Percentiles rank a stretch among this genome's conserved stretches.
Conservation (phyloP, 2,329 filamentous ascomycete species). For the Graphiopsis chlorocephala region DNA sequence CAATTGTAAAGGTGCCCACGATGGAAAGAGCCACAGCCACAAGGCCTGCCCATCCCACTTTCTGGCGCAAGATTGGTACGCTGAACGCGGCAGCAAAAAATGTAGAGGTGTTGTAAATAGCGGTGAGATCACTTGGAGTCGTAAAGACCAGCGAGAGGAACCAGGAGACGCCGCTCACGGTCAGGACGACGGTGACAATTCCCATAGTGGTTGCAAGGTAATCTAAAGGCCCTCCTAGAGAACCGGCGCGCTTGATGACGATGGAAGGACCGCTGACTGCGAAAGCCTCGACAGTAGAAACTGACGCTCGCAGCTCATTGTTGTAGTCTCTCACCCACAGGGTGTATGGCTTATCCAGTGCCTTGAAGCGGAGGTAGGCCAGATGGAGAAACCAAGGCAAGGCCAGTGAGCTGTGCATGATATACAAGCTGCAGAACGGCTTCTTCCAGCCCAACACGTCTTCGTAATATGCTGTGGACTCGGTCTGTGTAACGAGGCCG, state of each 20-base stretch:
- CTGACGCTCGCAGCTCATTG: conserved; percentile 28
- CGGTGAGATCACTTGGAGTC: conserved; percentile 34
- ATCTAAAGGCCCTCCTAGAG: conserved; percentile 29
- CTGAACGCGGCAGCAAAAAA: conserved; percentile 36
- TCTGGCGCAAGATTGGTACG: conserved; percentile 32
- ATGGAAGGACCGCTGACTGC: conserved; percentile 26
- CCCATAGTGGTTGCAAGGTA: conserved; percentile 32
- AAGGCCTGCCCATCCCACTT: conserved; percentile 28
- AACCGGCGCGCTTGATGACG: conserved; percentile 26
- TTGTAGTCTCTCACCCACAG: conserved; percentile 32
- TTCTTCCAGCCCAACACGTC: conserved; percentile 34
- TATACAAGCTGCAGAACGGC: conserved; percentile 33
- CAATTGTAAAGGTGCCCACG: conserved; percentile 33
- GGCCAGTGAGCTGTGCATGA: conserved; percentile 32
- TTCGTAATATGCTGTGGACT: conserved; percentile 34
- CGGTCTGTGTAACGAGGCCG: conserved; percentile 34
- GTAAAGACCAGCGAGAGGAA: conserved; percentile 32
- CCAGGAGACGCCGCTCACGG: conserved; percentile 32
- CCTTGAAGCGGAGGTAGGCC: conserved; percentile 25
- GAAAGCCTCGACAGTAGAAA: conserved; percentile 32
- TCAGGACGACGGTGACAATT: conserved; percentile 30
- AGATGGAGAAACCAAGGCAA: conserved; percentile 33
- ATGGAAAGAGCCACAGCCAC: conserved; percentile 33
- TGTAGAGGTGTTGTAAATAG: conserved; percentile 36
- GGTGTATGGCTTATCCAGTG: conserved; percentile 24